phyloP scores from a whole-genome alignment of 176 grass and related monocot species.

The Saccharum spontaneum region DNA sequence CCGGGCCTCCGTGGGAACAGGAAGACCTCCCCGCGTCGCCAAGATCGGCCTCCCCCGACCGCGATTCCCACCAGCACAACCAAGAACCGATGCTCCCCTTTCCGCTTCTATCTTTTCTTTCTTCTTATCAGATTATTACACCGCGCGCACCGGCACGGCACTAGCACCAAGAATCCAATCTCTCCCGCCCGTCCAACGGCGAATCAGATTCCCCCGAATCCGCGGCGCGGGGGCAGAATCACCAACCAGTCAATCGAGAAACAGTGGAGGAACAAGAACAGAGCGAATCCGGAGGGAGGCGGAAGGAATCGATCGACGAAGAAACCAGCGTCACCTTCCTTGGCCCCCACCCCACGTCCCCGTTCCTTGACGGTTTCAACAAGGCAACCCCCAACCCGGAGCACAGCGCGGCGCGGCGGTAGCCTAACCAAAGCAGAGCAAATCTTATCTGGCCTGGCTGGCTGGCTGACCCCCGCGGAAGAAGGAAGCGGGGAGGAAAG shows the following conservation, averaged over 20 bases:
- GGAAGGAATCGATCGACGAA: conserved; percentile 24
- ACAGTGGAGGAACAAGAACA: not conserved
- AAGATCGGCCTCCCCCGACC: conserved; percentile 28
- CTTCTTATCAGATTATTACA: conserved; percentile 22
- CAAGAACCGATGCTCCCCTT: conserved; percentile 16
- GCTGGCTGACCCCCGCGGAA: conserved; percentile 15
- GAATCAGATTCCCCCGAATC: conserved; percentile 49
- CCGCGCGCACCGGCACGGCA: conserved; percentile 7
- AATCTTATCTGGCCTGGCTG: conserved; percentile 41
- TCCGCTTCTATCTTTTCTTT: not conserved
- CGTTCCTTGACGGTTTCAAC: conserved; percentile 34
- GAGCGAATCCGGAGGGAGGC: conserved; percentile 2
- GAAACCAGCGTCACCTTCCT: conserved; percentile 27
- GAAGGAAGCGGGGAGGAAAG: conserved; percentile 21
- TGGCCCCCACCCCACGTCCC: not conserved
- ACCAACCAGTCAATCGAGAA: conserved; percentile 5
- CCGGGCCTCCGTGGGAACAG: not conserved
- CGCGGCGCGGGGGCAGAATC: not conserved
- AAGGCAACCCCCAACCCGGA: not conserved
- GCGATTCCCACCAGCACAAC: not conserved
- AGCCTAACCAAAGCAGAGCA: conserved; percentile 17
- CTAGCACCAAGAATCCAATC: conserved; percentile 39
- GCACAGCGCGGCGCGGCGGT: not conserved
- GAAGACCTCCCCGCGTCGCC: not conserved
- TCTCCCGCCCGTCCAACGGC: not conserved